Evolutionary conservation across 768 basidiomycete genomes (phyloP), one percentile per base, ranked within the genome.

Genomic region (Lactarius quietus): DNA sequence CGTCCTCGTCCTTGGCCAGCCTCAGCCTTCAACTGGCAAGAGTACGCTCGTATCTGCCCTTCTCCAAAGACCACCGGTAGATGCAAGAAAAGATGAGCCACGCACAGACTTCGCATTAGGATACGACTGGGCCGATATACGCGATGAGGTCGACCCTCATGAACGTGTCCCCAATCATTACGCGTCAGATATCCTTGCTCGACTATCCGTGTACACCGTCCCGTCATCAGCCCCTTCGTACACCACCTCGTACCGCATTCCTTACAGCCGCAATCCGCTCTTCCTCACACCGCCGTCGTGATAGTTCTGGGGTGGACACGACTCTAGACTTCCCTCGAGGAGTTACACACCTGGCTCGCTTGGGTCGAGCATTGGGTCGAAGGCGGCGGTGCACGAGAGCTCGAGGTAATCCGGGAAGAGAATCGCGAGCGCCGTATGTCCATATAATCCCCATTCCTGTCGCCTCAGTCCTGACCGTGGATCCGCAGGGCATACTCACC

Each of bases 261-360:
- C 68, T 76, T 95, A 28, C 90, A 92, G 1, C 87, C 93, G 1
- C 81, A 85, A 63, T 78, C 82, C 35, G 78, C 84, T 6, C 76
- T 93, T 15, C 82, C 84, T 3, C 87, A 92, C 68, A 89, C 89
- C 0, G 79, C 92, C 36, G 86, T 94, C 53, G 78, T 97, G 72
- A 90, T 98, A 70, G 86, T 88, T 0, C 79, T 98, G 12, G 95
- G 98, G 74, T 99, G 97, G 96, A 96, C 94, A 70, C 84, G 84
- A 69, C 96, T 96, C 1, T 95, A 92, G 86, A 84, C 87, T 1
- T 98, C 98, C 74, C 78, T 97, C 2, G 85, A 89, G 15, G 90
- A 98, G 72, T 77, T 99, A 10, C 80, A 90, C 66, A 83, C 78
- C 54, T 98, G 96, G 95, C 77, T 98, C 56, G 76, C 74, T 54